Conservation (phyloP, 805 yeast species). For the Ogataea allantospora region DNA sequence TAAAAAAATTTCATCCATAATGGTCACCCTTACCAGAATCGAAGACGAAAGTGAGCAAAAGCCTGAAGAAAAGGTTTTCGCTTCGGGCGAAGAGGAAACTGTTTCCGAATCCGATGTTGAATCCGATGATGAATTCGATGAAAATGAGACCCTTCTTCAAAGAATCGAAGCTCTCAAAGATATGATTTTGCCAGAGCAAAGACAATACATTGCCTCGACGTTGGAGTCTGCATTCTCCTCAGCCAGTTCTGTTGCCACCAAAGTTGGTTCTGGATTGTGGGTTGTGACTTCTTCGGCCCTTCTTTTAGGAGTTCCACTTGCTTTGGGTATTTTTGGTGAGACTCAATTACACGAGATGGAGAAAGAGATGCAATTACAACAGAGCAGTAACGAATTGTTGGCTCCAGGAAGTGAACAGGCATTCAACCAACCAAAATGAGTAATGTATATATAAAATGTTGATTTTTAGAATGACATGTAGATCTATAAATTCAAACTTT, state of each 20-base stretch:
- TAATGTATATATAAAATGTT: slow-evolving; percentile 14
- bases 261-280: slow-evolving; percentile 82
- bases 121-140: slow-evolving; percentile 73
- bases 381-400: slow-evolving; percentile 64
- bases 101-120: slow-evolving; percentile 51
- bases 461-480: not conserved
- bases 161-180: slow-evolving; percentile 91
- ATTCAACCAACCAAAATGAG: slow-evolving; percentile 22
- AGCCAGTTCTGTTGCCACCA: slow-evolving; percentile 46
- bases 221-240: slow-evolving; percentile 38
- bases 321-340: slow-evolving; percentile 85
- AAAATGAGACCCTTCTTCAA: slow-evolving; percentile 80
- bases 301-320: slow-evolving; percentile 88
- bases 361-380: slow-evolving; percentile 81
- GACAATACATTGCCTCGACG: slow-evolving; percentile 43
- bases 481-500: slow-evolving; percentile 25
- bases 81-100: slow-evolving; percentile 34
- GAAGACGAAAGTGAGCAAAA: slow-evolving; percentile 47
- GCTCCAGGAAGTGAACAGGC: slow-evolving; percentile 64
- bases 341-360: slow-evolving; percentile 93
- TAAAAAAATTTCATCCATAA: slow-evolving; percentile 30
- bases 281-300: slow-evolving; percentile 77
- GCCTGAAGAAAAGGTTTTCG: slow-evolving; percentile 28
- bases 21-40: slow-evolving; percentile 77
- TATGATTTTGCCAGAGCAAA: slow-evolving; percentile 83